Conservation (phyloP, 306 rosid species). For the Begonia masoniana region DNA sequence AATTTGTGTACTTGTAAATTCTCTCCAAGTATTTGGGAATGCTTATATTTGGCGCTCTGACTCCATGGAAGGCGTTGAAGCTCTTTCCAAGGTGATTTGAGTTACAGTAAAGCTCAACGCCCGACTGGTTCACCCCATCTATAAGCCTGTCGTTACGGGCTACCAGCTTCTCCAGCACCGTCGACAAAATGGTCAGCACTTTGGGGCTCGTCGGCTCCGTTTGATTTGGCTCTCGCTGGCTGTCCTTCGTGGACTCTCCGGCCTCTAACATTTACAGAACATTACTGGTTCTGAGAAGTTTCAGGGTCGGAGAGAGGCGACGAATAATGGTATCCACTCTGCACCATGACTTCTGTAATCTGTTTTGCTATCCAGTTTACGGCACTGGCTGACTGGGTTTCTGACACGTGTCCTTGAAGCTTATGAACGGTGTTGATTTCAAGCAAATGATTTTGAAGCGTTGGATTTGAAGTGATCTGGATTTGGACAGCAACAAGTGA, state of each 20-base stretch:
- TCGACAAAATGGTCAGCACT: constrained; percentile 53
- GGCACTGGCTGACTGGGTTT: background rate
- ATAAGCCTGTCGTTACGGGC: constrained; percentile 9
- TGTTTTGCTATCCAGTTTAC: background rate
- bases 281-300: background rate
- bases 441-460: background rate
- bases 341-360: background rate
- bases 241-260: constrained; percentile 22
- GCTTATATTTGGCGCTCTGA: constrained; percentile 73
- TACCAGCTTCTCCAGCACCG: constrained; percentile 34
- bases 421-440: background rate
- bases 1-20: constrained; percentile 69
- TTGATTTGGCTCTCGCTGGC: constrained; percentile 35
- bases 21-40: constrained; percentile 88
- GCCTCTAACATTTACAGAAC: constrained; percentile 40
- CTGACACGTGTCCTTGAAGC: constrained; percentile 2
- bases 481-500: background rate
- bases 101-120: background rate
- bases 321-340: background rate
- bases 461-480: background rate
- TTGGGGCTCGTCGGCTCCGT: constrained; percentile 44
- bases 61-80: constrained; percentile 41
- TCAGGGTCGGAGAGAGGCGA: background rate
- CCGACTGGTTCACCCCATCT: constrained; percentile 25
- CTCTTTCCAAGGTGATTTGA: constrained; percentile 1